These are phyloP conservation scores for Scleromitrula shiraiana DNA, from an alignment of 2,329 filamentous ascomycete genomes.

Conservation along the genomic window DNA sequence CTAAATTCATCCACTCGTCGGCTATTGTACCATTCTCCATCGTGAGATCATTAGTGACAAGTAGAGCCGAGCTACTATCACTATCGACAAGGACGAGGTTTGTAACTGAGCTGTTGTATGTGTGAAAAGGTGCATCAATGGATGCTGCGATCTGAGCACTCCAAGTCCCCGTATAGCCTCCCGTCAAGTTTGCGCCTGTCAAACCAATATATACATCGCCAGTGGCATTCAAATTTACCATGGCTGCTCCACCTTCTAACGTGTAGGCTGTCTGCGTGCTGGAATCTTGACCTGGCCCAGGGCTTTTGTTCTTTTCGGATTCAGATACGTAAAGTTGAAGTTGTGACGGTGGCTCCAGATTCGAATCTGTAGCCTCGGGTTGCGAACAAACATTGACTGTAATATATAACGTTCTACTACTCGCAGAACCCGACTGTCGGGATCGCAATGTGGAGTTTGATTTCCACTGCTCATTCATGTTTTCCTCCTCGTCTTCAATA, in stretches of 20 bases:
- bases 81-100: constrained; percentile 74
- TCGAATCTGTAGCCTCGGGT: constrained; percentile 38
- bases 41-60: constrained; percentile 71
- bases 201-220: constrained; percentile 71
- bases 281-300: constrained; percentile 45
- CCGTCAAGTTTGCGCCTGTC: constrained; percentile 54
- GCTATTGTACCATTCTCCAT: constrained; percentile 40
- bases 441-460: constrained; percentile 8
- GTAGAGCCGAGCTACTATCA: constrained; percentile 68
- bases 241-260: constrained; percentile 30
- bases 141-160: constrained; percentile 78
- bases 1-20: constrained; percentile 46
- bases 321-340: constrained; percentile 71
- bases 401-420: constrained; percentile 51
- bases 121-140: constrained; percentile 69
- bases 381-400: constrained; percentile 82
- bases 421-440: constrained; percentile 15
- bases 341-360: constrained; percentile 51
- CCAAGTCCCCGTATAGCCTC: constrained; percentile 53
- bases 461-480: neutral
- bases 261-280: constrained; percentile 17
- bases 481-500: neutral
- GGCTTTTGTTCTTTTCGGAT: constrained; percentile 52
- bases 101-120: constrained; percentile 39
- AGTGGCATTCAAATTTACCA: constrained; percentile 51